Base-by-base conservation (phyloP, 2,329 filamentous ascomycete genomes). In the Rhinocladiella similis region DNA sequence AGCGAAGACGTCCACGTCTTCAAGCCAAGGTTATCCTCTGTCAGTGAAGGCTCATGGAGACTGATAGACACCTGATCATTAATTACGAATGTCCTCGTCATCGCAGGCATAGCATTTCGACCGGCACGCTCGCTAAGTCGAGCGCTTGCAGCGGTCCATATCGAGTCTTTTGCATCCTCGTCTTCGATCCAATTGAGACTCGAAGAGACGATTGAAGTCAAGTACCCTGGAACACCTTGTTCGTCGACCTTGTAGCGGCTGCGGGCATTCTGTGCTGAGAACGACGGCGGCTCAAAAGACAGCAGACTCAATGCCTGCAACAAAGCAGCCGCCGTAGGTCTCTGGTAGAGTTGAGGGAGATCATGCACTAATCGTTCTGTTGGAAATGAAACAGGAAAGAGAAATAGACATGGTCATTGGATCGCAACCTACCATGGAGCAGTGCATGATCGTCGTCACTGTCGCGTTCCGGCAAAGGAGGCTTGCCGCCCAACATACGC, bases 1-100 rank as follows among this genome's bases (percentile, higher is more conserved):
- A 91, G 95, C 0, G 91, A 93, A 0, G 91, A 93, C 0, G 89
- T 90, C 94, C 94, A 97, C 0, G 94, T 99, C 73, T 99, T 97
- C 70, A 95, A 81, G 1, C 94, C 94, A 16, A 97, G 79, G 57
- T 90, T 89, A 71, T 97, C 93, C 5, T 89, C 89, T 0, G 90
- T 96, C 54, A 97, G 78, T 1, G 91, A 86, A 1, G 94, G 94
- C 70, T 99, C 94, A 54, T 90, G 83, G 38, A 99, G 84, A 35
- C 82, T 80, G 49, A 99, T 77, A 45, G 86, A 80, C 63, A 91
- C 80, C 1, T 76, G 71, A 22, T 70, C 66, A 33, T 68, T 69
- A 41, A 89, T 83, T 6, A 66, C 72, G 69, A 89, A 89, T 10
- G 74, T 76, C 41, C 87, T 79, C 45, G 79, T 82, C 64, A 89